phyloP scores from a whole-genome alignment of 2,329 filamentous ascomycete genomes.

The Apiospora phragmitis region DNA sequence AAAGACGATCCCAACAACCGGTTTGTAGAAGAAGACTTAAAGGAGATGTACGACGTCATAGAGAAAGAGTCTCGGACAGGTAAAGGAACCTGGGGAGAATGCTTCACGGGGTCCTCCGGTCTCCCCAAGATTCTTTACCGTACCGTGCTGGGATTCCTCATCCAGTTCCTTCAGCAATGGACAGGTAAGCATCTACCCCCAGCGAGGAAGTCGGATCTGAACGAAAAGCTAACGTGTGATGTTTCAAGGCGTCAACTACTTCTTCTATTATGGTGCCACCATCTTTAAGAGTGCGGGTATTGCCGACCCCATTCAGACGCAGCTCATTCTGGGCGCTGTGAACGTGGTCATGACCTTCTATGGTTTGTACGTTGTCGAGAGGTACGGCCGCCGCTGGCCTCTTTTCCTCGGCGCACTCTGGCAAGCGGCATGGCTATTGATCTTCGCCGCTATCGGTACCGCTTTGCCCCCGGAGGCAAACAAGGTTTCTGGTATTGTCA shows the following conservation, averaged over 20 bases:
- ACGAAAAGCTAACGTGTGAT: background rate
- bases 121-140: conserved; percentile 63
- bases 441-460: conserved; percentile 63
- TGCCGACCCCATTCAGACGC: conserved; percentile 64
- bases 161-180: conserved; percentile 70
- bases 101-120: conserved; percentile 53
- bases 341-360: conserved; percentile 69
- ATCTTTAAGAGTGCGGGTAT: conserved; percentile 69
- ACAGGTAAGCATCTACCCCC: conserved; percentile 39
- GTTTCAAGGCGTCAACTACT: conserved; percentile 51
- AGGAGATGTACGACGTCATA: conserved; percentile 51
- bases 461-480: conserved; percentile 42
- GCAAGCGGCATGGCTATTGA: conserved; percentile 65
- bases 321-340: conserved; percentile 67
- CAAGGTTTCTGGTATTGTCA: conserved; percentile 57
- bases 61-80: conserved; percentile 45
- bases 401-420: conserved; percentile 66
- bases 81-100: conserved; percentile 56
- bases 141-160: conserved; percentile 60
- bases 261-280: conserved; percentile 66
- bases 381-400: conserved; percentile 67
- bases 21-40: conserved; percentile 52
- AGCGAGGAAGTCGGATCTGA: background rate
- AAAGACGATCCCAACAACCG: conserved; percentile 45
- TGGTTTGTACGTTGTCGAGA: conserved; percentile 69